Percentiles rank a stretch among this genome's conserved stretches.
Evolutionary conservation across 1,139 yeast species (phyloP).

Genomic region (Blastobotrys elegans): DNA sequence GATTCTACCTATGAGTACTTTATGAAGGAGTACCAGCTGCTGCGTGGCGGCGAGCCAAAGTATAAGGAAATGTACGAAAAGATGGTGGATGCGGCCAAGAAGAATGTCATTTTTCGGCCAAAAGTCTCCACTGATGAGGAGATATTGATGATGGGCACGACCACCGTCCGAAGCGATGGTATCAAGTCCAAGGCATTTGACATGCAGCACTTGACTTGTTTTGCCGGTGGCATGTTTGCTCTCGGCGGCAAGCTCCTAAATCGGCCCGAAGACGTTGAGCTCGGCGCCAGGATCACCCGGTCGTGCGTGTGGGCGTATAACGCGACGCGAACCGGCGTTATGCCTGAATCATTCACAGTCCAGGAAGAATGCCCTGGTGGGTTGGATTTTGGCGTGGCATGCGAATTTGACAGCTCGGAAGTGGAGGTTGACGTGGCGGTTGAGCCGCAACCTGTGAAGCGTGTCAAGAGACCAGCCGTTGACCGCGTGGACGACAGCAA

Average conservation of each 20-base stretch:
- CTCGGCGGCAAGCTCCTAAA: slow-evolving; percentile 56
- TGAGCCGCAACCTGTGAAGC: slow-evolving; percentile 24
- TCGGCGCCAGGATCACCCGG: slow-evolving; percentile 58
- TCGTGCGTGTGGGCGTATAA: slow-evolving; percentile 65
- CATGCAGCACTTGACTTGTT: slow-evolving; percentile 61
- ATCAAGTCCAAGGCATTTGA: slow-evolving; percentile 19
- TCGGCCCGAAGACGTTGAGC: slow-evolving; percentile 47
- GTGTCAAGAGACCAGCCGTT: slow-evolving; percentile 20
- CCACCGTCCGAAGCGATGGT: slow-evolving; percentile 27
- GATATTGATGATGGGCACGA: slow-evolving; percentile 42
- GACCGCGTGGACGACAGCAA: slow-evolving; percentile 27
- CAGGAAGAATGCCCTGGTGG: slow-evolving; percentile 34
- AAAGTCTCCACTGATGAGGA: slow-evolving; percentile 41
- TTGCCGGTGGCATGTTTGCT: slow-evolving; percentile 56
- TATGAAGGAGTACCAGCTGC: slow-evolving; percentile 51
- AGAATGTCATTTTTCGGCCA: slow-evolving; percentile 43
- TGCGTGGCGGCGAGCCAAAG: slow-evolving; percentile 43
- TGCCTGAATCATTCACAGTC: slow-evolving; percentile 42
- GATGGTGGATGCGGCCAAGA: slow-evolving; percentile 39
- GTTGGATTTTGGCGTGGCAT: slow-evolving; percentile 7
- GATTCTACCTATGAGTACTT: slow-evolving; percentile 69
- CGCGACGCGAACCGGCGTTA: slow-evolving; percentile 39
- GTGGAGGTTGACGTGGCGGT: neutral
- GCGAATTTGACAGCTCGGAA: neutral
- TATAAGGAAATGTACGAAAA: slow-evolving; percentile 36